phyloP scores from a whole-genome alignment of 495 filamentous ascomycete genomes.

The Emericellopsis terricola region DNA sequence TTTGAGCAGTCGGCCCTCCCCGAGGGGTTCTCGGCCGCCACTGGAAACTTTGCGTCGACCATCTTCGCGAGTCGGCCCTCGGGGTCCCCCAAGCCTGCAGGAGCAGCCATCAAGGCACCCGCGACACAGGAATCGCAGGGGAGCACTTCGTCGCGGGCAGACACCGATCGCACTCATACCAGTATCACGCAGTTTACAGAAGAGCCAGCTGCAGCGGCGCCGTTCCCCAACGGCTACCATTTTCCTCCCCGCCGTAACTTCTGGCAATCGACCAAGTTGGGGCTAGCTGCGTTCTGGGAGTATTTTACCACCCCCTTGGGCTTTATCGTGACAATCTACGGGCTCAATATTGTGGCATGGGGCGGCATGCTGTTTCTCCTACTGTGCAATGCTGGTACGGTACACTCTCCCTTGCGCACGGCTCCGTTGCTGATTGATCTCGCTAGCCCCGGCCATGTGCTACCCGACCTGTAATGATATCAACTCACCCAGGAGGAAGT shows the following conservation, averaged over 20 bases:
- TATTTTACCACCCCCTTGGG: constrained; percentile 46
- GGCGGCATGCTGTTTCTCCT: constrained; percentile 82
- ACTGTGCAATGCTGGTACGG: constrained; percentile 31
- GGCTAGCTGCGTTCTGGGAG: constrained; percentile 35
- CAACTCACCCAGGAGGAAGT: constrained; percentile 52
- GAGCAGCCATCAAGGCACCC: too few relatives aligned
- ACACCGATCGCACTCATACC: too few relatives aligned
- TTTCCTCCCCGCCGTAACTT: constrained; percentile 50
- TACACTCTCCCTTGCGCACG: too few relatives aligned
- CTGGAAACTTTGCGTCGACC: neutral
- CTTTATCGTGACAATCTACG: constrained; percentile 60
- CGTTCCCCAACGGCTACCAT: constrained; percentile 43
- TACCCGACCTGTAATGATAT: constrained; percentile 52
- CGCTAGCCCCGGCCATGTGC: constrained; percentile 69
- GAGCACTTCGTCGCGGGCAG: too few relatives aligned
- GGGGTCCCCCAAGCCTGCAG: too few relatives aligned
- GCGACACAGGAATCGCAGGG: too few relatives aligned
- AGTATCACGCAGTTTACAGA: neutral
- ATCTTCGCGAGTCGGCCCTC: too few relatives aligned
- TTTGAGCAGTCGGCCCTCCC: neutral
- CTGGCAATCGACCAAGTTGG: constrained; percentile 35
- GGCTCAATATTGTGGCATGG: constrained; percentile 70
- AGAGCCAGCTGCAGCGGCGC: neutral
- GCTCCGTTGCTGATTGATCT: too few relatives aligned
- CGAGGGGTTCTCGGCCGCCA: neutral